Base-by-base conservation (phyloP, 1,284 basidiomycete species). In the Cutaneotrichosporon arboriforme region DNA sequence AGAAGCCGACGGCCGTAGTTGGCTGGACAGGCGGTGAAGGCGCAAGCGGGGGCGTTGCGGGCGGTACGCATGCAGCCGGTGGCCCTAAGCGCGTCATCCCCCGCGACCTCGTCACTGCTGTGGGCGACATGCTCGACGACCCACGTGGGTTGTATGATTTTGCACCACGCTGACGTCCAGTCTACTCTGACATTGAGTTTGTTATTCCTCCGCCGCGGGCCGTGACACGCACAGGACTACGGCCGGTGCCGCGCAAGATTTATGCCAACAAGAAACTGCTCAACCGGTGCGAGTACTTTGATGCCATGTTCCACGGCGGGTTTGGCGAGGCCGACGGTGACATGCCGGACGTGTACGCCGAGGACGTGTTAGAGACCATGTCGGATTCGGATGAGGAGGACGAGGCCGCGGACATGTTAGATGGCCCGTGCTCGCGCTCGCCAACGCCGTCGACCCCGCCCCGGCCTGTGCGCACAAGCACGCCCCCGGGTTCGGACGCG, bases 171-270 rank as follows among this genome's bases (percentile, higher is more conserved):
- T 58, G 22, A 52, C 34, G 4, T 18, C 8, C 84, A 39, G 72
- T 82, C 13, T 90, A 90, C 65, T 88, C 86, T 4, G 88, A 90
- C 65, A 81, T 90, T 26, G 84, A 86, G 69, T 90, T 90, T 61
- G 74, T 88, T 20, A 73, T 90, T 18, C 84, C 85, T 0, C 37
- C 55, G 7, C 54, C 57, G 5, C 55, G 40, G 15, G 33, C 17
- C 2, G 18, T 39, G 13, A 17, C 23, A 21, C 34, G 21, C 15
- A 31, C 39, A 13, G n/a, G 31, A 10, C 23, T 36, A 39, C 52
- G 46, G 2, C 46, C 31, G 8, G 43, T 51, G 18, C 48, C 61
- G 10, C 58, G 65, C 20, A 51, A 57, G 47, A 69, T 76, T 13
- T 74, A 68, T 46, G 88, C 87, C 2, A 82, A 83, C 40, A 82